These are phyloP conservation scores for Cytospora paraplurivora DNA, from an alignment of 2,329 filamentous ascomycete species.

Conservation along the genomic window DNA sequence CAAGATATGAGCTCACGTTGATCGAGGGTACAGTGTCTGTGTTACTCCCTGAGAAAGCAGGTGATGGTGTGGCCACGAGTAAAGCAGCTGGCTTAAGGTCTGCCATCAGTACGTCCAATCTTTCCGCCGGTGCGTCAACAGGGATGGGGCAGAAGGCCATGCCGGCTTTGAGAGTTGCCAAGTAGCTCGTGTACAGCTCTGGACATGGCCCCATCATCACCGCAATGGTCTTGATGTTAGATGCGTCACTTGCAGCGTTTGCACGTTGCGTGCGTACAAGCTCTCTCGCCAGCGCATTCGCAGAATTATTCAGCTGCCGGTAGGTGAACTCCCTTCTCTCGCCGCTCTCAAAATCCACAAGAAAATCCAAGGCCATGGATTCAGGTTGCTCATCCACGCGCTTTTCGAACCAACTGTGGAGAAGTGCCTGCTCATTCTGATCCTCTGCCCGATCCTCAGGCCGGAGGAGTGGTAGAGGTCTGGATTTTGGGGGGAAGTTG, in stretches of 20 bases:
- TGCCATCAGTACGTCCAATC: constrained; percentile 35
- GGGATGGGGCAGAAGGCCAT: constrained; percentile 43
- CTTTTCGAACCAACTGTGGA: constrained; percentile 16
- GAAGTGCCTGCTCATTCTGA: constrained; percentile 5
- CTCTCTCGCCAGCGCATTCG: constrained; percentile 17
- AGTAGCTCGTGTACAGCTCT: constrained; percentile 42
- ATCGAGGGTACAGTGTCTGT: constrained; percentile 16
- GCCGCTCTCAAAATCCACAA: constrained; percentile 12
- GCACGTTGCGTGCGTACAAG: constrained; percentile 5
- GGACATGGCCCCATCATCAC: constrained; percentile 34
- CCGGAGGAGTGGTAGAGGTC: constrained; percentile 2
- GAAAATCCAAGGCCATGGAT: constrained; percentile 17
- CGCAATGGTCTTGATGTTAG: constrained; percentile 24
- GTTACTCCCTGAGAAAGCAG: background rate
- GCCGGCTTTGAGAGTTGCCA: constrained; percentile 41
- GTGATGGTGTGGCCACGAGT: constrained; percentile 27
- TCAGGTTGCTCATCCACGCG: constrained; percentile 16
- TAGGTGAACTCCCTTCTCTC: constrained; percentile 17
- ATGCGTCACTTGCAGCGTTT: constrained; percentile 5
- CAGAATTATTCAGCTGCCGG: constrained; percentile 14
- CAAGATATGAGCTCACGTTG: constrained; percentile 2
- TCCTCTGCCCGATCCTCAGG: background rate
- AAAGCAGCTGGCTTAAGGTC: constrained; percentile 35
- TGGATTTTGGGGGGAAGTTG: constrained; percentile 13
- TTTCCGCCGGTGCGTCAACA: constrained; percentile 38